A percentile compares a stretch with the other conserved stretches of the same genome.
Evolutionary conservation across 2,329 filamentous ascomycete species (phyloP).

Genomic region (Epichloe baconii): DNA sequence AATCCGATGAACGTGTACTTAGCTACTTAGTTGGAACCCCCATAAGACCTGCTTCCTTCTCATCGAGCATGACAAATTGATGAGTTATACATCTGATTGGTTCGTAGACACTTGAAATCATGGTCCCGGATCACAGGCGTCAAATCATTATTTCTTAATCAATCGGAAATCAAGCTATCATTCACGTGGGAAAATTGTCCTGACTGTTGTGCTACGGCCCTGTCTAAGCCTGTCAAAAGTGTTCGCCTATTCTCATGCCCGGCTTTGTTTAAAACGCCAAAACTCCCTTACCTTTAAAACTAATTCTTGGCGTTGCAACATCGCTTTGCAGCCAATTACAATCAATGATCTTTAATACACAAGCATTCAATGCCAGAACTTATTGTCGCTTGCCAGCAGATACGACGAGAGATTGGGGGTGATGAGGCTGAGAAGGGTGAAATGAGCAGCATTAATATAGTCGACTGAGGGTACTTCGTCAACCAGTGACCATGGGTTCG

Average conservation of each 20-base stretch:
- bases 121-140: neutral
- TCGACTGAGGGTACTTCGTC: slow-evolving; percentile 6
- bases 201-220: neutral
- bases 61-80: too few relatives aligned
- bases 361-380: neutral
- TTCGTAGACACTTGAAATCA: too few relatives aligned
- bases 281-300: neutral
- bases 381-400: neutral
- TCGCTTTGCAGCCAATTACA: neutral
- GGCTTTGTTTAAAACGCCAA: neutral
- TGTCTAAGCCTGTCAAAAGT: neutral
- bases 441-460: neutral
- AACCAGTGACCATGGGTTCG: slow-evolving; percentile 41
- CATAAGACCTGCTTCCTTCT: too few relatives aligned
- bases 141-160: too few relatives aligned
- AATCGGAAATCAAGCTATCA: neutral
- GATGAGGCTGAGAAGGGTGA: neutral
- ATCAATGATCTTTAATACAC: neutral
- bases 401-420: neutral
- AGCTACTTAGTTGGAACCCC: neutral
- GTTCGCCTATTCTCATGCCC: neutral
- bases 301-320: neutral
- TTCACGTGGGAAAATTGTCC: neutral
- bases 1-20: neutral
- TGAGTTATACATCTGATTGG: too few relatives aligned